Conservation (phyloP, 139 green algal genomes). For the Micromonas pusilla region DNA sequence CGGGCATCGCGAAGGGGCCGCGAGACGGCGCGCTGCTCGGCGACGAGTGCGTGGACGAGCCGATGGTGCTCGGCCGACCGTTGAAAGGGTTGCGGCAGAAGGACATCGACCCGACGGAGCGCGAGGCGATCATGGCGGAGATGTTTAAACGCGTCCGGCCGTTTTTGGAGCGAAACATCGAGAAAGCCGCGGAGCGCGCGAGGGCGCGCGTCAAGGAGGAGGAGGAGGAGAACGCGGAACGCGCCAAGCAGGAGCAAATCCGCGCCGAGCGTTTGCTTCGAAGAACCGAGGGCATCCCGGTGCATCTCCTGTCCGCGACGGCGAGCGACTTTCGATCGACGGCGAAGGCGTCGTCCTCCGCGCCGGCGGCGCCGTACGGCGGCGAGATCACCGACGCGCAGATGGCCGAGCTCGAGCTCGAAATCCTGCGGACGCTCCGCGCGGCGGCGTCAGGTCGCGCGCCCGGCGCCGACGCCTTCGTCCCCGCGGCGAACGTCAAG, state of each 20-base stretch:
- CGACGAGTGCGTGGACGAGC: not conserved
- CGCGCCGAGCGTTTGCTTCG: not conserved
- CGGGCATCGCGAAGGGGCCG: not conserved
- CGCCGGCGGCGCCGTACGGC: not conserved
- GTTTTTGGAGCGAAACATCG: constrained; percentile 7
- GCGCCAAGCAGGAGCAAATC: not conserved
- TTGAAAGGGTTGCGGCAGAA: constrained; percentile 12
- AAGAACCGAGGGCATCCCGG: not conserved
- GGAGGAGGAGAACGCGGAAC: not conserved
- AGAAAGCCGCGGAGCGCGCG: not conserved
- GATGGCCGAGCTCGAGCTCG: not conserved
- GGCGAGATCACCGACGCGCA: not conserved
- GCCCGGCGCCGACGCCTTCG: not conserved
- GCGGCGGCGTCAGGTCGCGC: too few relatives aligned
- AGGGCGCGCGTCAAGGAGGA: not conserved
- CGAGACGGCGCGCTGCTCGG: not conserved
- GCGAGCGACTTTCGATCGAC: not conserved
- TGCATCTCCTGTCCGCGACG: not conserved
- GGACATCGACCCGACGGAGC: constrained; percentile 6
- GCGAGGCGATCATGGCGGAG: constrained; percentile 14
- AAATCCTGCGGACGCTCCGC: not conserved
- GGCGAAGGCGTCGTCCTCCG: not conserved
- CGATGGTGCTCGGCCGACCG: not conserved
- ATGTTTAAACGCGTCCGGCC: constrained; percentile 23
- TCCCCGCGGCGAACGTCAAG: not conserved